A percentile compares a stretch with the other conserved stretches of the same genome.
Conservation (phyloP, 331 rosid species). For the Stylosanthes scabra region DNA sequence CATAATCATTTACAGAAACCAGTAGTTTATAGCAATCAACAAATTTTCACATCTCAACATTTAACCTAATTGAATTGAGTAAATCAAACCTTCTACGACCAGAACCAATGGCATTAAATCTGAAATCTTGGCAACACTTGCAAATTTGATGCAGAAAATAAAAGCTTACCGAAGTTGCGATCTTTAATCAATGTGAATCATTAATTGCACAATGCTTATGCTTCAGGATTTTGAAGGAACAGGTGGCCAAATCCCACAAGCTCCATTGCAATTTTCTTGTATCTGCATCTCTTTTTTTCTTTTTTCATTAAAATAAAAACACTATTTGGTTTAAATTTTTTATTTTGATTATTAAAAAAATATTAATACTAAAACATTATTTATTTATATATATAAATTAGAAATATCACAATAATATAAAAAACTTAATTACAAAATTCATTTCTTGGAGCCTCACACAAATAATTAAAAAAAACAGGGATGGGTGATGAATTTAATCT, state of each 20-base stretch:
- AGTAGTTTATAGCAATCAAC: neutral
- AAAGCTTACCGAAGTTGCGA: neutral
- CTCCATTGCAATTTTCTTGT: neutral
- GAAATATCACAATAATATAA: too few species aligned
- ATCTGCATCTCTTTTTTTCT: neutral
- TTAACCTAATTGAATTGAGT: neutral
- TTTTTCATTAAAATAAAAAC: neutral
- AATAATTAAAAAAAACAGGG: too few species aligned
- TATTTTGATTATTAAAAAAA: too few species aligned
- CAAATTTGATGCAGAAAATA: neutral
- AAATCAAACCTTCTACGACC: conserved; percentile 1
- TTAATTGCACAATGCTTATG: neutral
- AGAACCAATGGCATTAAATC: neutral
- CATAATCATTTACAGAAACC: neutral
- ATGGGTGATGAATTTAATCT: too few species aligned
- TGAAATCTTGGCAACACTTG: neutral
- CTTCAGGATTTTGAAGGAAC: conserved; percentile 2
- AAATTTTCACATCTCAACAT: neutral
- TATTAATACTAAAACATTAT: too few species aligned
- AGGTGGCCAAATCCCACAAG: conserved; percentile 6
- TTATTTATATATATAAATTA: too few species aligned
- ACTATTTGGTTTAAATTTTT: too few species aligned
- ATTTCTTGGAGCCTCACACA: too few species aligned
- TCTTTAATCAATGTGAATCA: conserved; percentile 3
- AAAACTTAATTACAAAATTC: too few species aligned